A percentile compares a stretch with the other conserved stretches of the same genome.
Conservation (phyloP, 2,329 filamentous ascomycete genomes). For the Ophiostoma tasmaniense region DNA sequence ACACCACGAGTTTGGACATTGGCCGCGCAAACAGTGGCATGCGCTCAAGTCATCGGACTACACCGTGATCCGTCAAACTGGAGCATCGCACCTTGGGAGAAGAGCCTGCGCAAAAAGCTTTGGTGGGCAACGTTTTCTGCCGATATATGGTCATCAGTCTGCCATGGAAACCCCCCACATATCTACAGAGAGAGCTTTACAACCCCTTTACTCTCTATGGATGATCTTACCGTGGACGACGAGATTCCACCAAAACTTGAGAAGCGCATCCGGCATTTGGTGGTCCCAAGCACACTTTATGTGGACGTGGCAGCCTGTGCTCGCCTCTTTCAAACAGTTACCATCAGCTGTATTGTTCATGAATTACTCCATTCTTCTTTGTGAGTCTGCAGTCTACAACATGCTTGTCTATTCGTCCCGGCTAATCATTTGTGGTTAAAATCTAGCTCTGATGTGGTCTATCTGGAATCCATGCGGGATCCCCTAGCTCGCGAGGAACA, state of each 20-base stretch:
- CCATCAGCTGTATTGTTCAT: not conserved
- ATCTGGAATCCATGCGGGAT: not conserved
- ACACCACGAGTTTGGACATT: conserved; percentile 34
- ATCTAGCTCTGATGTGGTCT: not conserved
- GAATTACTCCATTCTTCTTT: not conserved
- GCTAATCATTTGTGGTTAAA: not conserved
- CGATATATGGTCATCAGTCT: conserved; percentile 39
- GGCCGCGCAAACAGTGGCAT: not conserved
- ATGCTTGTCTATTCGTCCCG: not conserved
- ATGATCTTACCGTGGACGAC: not conserved
- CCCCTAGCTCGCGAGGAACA: not conserved
- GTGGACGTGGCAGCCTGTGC: not conserved
- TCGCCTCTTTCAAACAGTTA: not conserved
- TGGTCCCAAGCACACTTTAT: not conserved
- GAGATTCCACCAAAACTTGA: not conserved
- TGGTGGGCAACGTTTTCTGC: conserved; percentile 38
- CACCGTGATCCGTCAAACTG: conserved; percentile 23
- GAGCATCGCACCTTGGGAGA: conserved; percentile 36
- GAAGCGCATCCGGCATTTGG: not conserved
- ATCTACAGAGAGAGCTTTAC: conserved; percentile 26
- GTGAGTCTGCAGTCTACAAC: not conserved
- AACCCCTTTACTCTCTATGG: not conserved
- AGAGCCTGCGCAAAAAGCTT: conserved; percentile 35
- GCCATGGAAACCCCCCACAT: conserved; percentile 40
- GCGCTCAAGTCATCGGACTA: not conserved